Evolutionary conservation across 768 basidiomycete species (phyloP).

Genomic region (Naematelia aurantialba): DNA sequence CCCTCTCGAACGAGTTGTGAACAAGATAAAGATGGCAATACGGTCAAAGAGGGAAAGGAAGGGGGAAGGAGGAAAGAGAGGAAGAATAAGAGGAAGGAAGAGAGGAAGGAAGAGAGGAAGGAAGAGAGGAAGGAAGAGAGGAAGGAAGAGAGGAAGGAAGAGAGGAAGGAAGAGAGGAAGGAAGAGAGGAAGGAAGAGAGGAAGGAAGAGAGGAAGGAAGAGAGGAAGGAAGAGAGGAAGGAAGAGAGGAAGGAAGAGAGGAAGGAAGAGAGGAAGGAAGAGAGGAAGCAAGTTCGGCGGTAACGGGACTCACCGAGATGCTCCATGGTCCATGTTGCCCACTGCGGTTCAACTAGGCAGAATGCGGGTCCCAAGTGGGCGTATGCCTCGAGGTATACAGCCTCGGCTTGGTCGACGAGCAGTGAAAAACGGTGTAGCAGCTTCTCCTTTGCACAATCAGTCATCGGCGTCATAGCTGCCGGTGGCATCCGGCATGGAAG

Average conservation of each 20-base stretch:
- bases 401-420: constrained; percentile 37
- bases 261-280: background rate
- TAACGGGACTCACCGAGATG: constrained; percentile 27
- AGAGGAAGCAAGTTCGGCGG: background rate
- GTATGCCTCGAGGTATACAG: constrained; percentile 35
- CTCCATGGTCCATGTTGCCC: constrained; percentile 42
- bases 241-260: too few species aligned
- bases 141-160: background rate
- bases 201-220: background rate
- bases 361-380: constrained; percentile 16
- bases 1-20: too few species aligned
- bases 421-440: constrained; percentile 26
- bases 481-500: too few species aligned
- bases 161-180: background rate
- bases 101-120: background rate
- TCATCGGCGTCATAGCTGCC: too few species aligned
- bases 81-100: background rate
- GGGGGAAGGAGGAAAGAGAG: background rate
- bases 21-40: too few species aligned
- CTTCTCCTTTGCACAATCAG: constrained; percentile 25
- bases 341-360: constrained; percentile 31
- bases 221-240: background rate
- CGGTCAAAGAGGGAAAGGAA: background rate
- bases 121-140: background rate
- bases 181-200: too few species aligned